phyloP scores from a whole-genome alignment of 2,329 filamentous ascomycete species.

The Penicillium verrucosum region DNA sequence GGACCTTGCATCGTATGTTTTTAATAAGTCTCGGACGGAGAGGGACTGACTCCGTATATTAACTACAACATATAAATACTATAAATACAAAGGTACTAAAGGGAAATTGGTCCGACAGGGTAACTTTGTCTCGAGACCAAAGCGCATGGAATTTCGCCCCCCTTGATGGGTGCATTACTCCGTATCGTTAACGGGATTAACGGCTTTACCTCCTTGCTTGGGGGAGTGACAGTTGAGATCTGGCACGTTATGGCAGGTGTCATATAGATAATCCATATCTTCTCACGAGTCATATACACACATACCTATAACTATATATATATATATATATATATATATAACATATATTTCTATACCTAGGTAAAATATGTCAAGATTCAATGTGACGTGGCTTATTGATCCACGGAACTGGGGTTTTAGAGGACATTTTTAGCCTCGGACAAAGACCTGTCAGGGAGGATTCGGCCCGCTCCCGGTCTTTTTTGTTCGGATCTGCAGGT shows the following conservation, averaged over 20 bases:
- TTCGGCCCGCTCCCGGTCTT: conserved; percentile 25
- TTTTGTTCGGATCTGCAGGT: conserved; percentile 1
- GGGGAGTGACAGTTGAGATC: background rate
- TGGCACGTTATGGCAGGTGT: conserved; percentile 1
- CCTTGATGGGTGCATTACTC: no score
- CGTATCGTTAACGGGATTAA: background rate
- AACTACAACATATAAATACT: background rate
- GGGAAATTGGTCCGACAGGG: background rate
- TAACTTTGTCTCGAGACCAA: background rate
- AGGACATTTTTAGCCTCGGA: background rate
- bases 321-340: background rate
- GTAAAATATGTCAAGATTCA: no score
- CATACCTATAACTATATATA: background rate
- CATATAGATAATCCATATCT: background rate
- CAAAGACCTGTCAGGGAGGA: conserved; percentile 23
- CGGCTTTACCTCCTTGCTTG: background rate
- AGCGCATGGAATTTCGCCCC: background rate
- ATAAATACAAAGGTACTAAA: background rate
- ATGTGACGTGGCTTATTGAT: conserved; percentile 5
- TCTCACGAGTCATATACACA: background rate
- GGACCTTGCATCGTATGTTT: conserved; percentile 9
- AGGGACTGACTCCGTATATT: background rate
- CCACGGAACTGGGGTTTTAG: conserved; percentile 3
- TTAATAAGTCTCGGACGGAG: background rate
- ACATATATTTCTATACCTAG: no score